Conservation (phyloP, 371 early-diverging fungal species). For the Apophysomyces elegans region DNA sequence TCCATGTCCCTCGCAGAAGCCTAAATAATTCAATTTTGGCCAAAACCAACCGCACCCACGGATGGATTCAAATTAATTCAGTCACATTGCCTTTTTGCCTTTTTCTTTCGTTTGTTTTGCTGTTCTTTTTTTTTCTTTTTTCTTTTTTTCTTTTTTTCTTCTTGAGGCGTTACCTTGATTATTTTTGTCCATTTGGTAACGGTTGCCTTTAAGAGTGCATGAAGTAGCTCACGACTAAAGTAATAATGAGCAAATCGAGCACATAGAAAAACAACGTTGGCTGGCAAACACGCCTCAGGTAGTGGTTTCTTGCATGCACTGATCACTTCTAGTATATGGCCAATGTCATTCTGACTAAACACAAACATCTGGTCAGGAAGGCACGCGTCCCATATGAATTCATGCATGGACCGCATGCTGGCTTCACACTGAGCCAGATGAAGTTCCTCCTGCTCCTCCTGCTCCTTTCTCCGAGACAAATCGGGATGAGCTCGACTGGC, state of each 20-base stretch:
- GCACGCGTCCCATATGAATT: constrained; percentile 78
- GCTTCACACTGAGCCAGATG: constrained; percentile 28
- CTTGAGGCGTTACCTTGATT: constrained; percentile 46
- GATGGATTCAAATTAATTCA: background rate
- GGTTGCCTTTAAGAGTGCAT: constrained; percentile 59
- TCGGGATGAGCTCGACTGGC: background rate
- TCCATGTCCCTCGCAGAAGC: constrained; percentile 28
- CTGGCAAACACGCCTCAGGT: constrained; percentile 68
- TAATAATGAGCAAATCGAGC: constrained; percentile 88
- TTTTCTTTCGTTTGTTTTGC: background rate
- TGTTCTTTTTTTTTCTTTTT: constrained; percentile 24
- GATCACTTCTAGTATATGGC: constrained; percentile 70
- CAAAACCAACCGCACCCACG: background rate
- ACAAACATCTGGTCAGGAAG: constrained; percentile 90
- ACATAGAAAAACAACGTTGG: constrained; percentile 83
- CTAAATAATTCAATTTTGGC: constrained; percentile 13
- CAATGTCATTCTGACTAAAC: constrained; percentile 68
- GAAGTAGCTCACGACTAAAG: constrained; percentile 67
- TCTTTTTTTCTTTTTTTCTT: background rate
- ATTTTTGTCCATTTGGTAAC: constrained; percentile 55
- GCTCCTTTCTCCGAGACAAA: constrained; percentile 31
- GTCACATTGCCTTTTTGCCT: background rate
- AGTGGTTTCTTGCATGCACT: constrained; percentile 52
- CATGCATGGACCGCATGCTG: constrained; percentile 33
- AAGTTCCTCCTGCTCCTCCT: constrained; percentile 26